Percentiles rank a stretch among this genome's conserved stretches.
phyloP scores from a whole-genome alignment of 2,329 filamentous ascomycete species.

The Decorospora gaudefroyi region DNA sequence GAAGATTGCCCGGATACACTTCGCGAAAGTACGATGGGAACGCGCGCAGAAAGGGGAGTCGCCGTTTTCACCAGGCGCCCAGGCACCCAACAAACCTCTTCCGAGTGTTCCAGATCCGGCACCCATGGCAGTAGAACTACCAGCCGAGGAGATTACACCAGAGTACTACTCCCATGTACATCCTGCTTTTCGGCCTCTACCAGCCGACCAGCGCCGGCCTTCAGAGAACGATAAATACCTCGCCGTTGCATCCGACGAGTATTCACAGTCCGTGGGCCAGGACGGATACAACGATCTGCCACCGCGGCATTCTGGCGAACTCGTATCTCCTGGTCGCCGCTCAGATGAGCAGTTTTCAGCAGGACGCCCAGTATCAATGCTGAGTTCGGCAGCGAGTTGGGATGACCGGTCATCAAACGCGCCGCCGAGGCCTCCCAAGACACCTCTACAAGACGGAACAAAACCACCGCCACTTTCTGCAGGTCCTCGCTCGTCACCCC shows the following conservation, averaged over 20 bases:
- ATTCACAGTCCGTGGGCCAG: constrained; percentile 52
- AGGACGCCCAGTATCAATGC: constrained; percentile 26
- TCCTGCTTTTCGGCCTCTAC: constrained; percentile 44
- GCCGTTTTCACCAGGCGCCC: constrained; percentile 26
- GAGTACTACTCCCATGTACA: constrained; percentile 36
- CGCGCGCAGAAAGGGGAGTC: constrained; percentile 46
- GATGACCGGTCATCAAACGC: constrained; percentile 32
- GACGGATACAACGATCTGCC: constrained; percentile 47
- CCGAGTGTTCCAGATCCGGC: constrained; percentile 48
- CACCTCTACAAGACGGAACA: constrained; percentile 41
- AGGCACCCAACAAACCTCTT: constrained; percentile 43
- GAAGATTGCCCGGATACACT: constrained; percentile 82
- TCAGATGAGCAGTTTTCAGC: constrained; percentile 41
- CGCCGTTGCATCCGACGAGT: constrained; percentile 60
- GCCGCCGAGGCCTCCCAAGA: constrained; percentile 50
- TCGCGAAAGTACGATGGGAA: constrained; percentile 71
- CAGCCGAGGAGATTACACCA: constrained; percentile 58
- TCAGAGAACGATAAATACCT: constrained; percentile 58
- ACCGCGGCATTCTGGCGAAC: constrained; percentile 61
- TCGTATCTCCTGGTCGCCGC: constrained; percentile 59
- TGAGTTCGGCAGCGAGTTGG: constrained; percentile 38
- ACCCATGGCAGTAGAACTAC: constrained; percentile 62
- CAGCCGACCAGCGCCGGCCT: constrained; percentile 30
- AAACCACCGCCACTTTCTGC: constrained; percentile 24
- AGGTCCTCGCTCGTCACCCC: constrained; percentile 33